phyloP scores from a whole-genome alignment of 1,284 basidiomycete species.

The Cerrena zonata region DNA sequence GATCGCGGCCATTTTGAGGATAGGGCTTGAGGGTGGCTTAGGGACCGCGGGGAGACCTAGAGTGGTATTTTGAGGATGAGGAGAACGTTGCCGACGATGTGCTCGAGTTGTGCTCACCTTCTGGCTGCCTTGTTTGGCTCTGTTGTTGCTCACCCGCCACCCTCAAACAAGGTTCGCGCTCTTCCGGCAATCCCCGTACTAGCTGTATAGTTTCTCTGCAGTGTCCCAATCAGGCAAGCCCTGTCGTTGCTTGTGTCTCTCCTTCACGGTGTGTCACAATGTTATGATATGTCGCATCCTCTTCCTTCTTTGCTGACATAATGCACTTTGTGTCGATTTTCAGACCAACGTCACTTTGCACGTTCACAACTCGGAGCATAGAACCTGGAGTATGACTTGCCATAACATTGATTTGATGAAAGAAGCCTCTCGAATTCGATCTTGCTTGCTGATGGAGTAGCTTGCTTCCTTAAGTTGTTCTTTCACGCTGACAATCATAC shows the following conservation, averaged over 20 bases:
- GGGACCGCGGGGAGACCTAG: constrained; percentile 14
- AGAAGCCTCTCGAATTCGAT: too few relatives aligned
- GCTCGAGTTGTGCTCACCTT: constrained; percentile 15
- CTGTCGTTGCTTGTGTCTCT: not conserved
- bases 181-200: constrained; percentile 33
- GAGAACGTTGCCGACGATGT: not conserved
- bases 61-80: not conserved
- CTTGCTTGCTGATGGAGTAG: too few relatives aligned
- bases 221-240: not conserved
- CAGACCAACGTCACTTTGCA: too few relatives aligned
- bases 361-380: too few relatives aligned
- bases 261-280: not conserved
- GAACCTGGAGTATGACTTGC: too few relatives aligned
- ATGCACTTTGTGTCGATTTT: too few relatives aligned
- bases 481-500: too few relatives aligned
- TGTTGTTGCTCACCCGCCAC: constrained; percentile 34
- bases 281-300: not conserved
- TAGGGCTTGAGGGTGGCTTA: constrained; percentile 20
- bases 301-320: too few relatives aligned
- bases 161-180: constrained; percentile 40
- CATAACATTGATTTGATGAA: too few relatives aligned
- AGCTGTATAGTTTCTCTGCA: constrained; percentile 39
- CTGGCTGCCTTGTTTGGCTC: constrained; percentile 41
- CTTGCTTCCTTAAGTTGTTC: too few relatives aligned
- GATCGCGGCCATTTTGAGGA: constrained; percentile 46